Evolutionary conservation across 306 rosid species (phyloP), one percentile per base, ranked within the genome.

Genomic region (Fagus sylvatica): DNA sequence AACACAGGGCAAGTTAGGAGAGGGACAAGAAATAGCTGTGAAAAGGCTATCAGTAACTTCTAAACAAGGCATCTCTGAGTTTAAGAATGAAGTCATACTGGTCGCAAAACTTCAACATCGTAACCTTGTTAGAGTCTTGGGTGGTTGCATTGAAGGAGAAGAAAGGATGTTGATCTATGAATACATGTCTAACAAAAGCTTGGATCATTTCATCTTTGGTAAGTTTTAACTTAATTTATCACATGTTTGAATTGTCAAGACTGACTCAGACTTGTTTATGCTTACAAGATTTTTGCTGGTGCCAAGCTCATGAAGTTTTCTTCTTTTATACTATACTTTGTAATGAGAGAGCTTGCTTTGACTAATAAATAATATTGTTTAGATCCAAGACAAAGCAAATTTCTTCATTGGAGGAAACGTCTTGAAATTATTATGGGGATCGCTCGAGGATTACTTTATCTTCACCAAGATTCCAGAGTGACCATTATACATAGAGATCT

Each of bases 1-100:
- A 54, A 15, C 87, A 71, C 42, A 90, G 93, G 93, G 93, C 4
- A 13, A 42, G 7, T 72, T 87, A 11, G 53, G 73, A 16, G 48
- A 76, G 65, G 87, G 83, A 17, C 84, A 83, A 78, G 89, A 85
- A 85, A 78, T 88, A 71, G 91, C 91, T 9, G 89, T 88, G 78
- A 88, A 88, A 74, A 85, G 81, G 41, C 86, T 88, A 33, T 85
- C 87, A 17, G 65, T 55, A 61, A 70, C 68, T 68, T 85, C 89
- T 53, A 54, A 69, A 36, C 91, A 88, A 81, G 89, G 91, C 61
- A 51, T 73, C 40, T 40, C 54, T 30, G 87, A 86, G 81, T 83
- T 86, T 55, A 83, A 56, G 81, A 86, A 80, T 61, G 89, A 86
- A 67, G 80, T 86, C 64, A 56, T 73, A 49, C 46, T 83, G 74